phyloP scores from a whole-genome alignment of 768 basidiomycete genomes.

The Amanita pseudoporphyria region DNA sequence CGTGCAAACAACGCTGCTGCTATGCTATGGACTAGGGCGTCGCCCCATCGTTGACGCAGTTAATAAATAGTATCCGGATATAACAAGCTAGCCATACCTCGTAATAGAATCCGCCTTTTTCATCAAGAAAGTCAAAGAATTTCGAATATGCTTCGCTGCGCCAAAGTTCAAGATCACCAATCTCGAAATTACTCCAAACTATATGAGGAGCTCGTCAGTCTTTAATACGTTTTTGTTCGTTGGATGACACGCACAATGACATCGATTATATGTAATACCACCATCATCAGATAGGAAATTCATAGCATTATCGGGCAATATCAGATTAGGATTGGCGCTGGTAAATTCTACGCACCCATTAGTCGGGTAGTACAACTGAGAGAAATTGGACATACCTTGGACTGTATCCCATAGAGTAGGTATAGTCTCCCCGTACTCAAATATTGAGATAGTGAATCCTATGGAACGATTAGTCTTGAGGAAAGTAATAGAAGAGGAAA shows the following conservation, averaged over 20 bases:
- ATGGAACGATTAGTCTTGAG: background rate
- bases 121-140: too few species aligned
- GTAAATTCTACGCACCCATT: slow-evolving; percentile 58
- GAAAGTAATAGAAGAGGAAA: too few species aligned
- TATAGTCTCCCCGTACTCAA: slow-evolving; percentile 80
- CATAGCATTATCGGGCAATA: slow-evolving; percentile 69
- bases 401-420: slow-evolving; percentile 77
- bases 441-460: slow-evolving; percentile 80
- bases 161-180: slow-evolving; percentile 79
- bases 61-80: background rate
- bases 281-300: too few species aligned
- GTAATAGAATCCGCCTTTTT: too few species aligned
- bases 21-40: slow-evolving; percentile 84
- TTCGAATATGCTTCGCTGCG: slow-evolving; percentile 70
- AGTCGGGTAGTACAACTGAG: background rate
- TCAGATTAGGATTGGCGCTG: slow-evolving; percentile 44
- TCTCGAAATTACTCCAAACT: slow-evolving; percentile 97
- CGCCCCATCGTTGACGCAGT: slow-evolving; percentile 70
- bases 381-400: slow-evolving; percentile 35
- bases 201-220: slow-evolving; percentile 2
- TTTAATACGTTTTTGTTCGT: slow-evolving; percentile 9
- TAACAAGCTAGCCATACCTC: slow-evolving; percentile 34
- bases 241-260: slow-evolving; percentile 44
- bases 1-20: slow-evolving; percentile 82
- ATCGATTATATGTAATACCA: slow-evolving; percentile 65